These are phyloP conservation scores for Schizosaccharomyces osmophilus DNA, from an alignment of 805 yeast genomes.

Conservation along the genomic window DNA sequence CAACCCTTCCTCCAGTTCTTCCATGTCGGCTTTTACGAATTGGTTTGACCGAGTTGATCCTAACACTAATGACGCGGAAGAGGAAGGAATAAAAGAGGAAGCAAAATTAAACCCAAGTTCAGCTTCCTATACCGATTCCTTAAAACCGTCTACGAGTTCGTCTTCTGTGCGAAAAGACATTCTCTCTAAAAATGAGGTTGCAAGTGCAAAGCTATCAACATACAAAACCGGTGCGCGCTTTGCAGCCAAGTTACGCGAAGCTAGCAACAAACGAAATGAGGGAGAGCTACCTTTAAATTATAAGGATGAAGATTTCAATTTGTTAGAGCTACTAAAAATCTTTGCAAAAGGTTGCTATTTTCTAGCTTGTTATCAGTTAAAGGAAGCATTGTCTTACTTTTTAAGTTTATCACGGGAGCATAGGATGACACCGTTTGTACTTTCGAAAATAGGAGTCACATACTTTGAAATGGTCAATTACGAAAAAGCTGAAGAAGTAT, in stretches of 20 bases:
- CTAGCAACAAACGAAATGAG: conserved; percentile 2
- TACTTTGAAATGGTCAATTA: conserved; percentile 77
- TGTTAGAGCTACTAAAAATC: conserved; percentile 6
- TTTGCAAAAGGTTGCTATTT: conserved; percentile 7
- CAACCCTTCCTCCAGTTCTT: conserved; percentile 3
- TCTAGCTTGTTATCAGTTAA: conserved; percentile 37
- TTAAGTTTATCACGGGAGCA: conserved; percentile 39
- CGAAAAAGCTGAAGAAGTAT: conserved; percentile 43
- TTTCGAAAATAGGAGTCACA: conserved; percentile 51
- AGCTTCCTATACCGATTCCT: too few relatives aligned
- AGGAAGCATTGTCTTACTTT: conserved; percentile 48
- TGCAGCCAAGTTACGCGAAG: conserved; percentile 3
- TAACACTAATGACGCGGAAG: too few relatives aligned
- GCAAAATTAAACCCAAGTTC: too few relatives aligned
- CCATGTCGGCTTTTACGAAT: background rate
- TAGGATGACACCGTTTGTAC: conserved; percentile 60
- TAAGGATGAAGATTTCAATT: background rate
- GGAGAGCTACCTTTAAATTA: background rate
- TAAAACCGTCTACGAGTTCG: too few relatives aligned
- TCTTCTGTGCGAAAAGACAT: too few relatives aligned
- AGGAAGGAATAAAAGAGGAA: too few relatives aligned
- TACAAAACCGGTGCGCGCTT: background rate
- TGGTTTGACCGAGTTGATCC: background rate
- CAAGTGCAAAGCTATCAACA: background rate
- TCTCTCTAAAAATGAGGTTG: too few relatives aligned